These are phyloP conservation scores for Diaporthe sp. DNA, from an alignment of 2,329 filamentous ascomycete species.

Conservation along the genomic window DNA sequence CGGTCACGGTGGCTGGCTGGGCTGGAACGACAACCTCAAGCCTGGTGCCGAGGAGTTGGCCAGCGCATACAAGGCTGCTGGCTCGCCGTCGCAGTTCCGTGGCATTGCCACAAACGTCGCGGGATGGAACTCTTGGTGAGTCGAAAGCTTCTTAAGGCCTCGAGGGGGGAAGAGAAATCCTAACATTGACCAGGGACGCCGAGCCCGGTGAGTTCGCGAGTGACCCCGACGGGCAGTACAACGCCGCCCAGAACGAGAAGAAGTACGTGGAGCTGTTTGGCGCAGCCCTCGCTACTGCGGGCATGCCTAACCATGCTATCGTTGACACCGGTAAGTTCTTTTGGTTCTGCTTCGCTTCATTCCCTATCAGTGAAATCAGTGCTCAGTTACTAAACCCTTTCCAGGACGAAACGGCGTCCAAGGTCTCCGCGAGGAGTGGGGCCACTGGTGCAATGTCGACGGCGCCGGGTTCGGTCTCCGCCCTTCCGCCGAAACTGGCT, in stretches of 20 bases:
- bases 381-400: background rate
- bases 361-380: background rate
- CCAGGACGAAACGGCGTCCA: conserved; percentile 56
- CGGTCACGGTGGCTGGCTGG: conserved; percentile 75
- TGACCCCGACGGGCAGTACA: conserved; percentile 57
- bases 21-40: conserved; percentile 70
- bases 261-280: conserved; percentile 51
- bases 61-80: conserved; percentile 54
- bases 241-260: conserved; percentile 59
- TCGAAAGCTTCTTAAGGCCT: background rate
- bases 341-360: background rate
- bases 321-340: conserved; percentile 53
- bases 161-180: conserved; percentile 26
- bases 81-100: conserved; percentile 54
- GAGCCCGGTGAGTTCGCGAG: conserved; percentile 55
- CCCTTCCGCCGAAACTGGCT: conserved; percentile 69
- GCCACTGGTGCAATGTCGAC: conserved; percentile 65
- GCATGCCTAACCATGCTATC: conserved; percentile 59
- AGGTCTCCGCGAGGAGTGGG: conserved; percentile 59
- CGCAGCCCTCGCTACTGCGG: conserved; percentile 50
- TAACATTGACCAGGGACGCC: conserved; percentile 43
- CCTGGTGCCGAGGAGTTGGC: conserved; percentile 56
- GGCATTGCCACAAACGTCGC: conserved; percentile 57
- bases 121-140: conserved; percentile 56
- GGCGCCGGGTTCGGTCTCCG: conserved; percentile 72